Conservation (phyloP, 805 yeast genomes). For the Myxozyma melibiosi region DNA sequence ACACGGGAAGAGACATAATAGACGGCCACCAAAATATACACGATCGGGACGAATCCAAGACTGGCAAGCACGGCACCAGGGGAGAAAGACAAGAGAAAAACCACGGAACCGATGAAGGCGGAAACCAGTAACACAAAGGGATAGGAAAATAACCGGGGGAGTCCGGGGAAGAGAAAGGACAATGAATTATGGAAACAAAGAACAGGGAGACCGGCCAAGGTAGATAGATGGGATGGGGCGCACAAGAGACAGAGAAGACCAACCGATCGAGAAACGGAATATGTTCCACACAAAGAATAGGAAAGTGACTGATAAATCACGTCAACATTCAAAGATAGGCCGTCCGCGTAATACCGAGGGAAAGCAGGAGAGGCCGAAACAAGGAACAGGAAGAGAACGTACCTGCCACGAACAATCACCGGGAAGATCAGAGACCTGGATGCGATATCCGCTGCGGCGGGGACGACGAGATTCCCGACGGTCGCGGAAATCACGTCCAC, state of each 20-base stretch:
- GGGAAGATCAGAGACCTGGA: conserved; percentile 37
- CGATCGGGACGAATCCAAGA: no score
- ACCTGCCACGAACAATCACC: conserved; percentile 40
- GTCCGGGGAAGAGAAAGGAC: neutral
- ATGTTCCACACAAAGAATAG: no score
- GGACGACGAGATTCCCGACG: conserved; percentile 34
- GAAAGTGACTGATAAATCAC: no score
- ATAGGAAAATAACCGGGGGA: neutral
- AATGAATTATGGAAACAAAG: no score
- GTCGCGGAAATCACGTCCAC: conserved; percentile 25
- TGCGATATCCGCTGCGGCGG: conserved; percentile 36
- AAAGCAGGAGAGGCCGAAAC: conserved; percentile 3
- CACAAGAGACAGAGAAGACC: no score
- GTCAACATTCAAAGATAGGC: neutral
- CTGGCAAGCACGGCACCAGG: no score
- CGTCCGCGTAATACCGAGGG: neutral
- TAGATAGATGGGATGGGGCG: no score
- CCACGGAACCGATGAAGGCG: neutral
- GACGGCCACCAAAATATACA: no score
- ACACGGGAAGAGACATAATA: no score
- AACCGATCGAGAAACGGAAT: no score
- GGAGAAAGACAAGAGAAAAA: no score
- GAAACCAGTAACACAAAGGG: neutral
- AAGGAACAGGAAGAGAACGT: conserved; percentile 13
- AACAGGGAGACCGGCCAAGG: no score